These are phyloP conservation scores for Trichoderma sp. DNA, from an alignment of 2,329 filamentous ascomycete genomes.

Conservation along the genomic window DNA sequence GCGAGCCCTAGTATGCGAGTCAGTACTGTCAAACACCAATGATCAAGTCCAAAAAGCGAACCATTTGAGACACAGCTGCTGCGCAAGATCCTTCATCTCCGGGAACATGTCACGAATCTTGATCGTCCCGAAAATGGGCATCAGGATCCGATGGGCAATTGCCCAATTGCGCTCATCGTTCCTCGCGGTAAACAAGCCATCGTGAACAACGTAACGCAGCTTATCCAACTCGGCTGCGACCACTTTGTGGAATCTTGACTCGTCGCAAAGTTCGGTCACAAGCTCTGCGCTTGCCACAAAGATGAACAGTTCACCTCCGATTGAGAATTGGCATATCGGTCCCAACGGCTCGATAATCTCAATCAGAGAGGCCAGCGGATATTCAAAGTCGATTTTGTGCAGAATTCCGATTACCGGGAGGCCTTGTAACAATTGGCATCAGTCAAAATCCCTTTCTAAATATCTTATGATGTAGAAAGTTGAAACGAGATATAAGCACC, in stretches of 20 bases:
- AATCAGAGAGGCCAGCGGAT: conserved; percentile 16
- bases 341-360: conserved; percentile 17
- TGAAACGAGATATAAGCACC: background rate
- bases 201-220: conserved; percentile 22
- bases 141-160: conserved; percentile 24
- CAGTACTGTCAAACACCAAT: background rate
- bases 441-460: background rate
- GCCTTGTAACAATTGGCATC: background rate
- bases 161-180: conserved; percentile 26
- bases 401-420: conserved; percentile 19
- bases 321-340: conserved; percentile 22
- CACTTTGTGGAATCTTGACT: conserved; percentile 20
- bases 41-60: background rate
- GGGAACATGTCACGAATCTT: conserved; percentile 26
- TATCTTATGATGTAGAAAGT: background rate
- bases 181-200: conserved; percentile 24
- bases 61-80: conserved; percentile 28
- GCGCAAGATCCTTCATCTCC: conserved; percentile 17
- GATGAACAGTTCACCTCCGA: conserved; percentile 15
- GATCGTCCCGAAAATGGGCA: conserved; percentile 23
- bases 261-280: conserved; percentile 24
- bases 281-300: conserved; percentile 20
- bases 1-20: conserved; percentile 38
- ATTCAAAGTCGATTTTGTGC: conserved; percentile 18
- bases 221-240: conserved; percentile 18